phyloP scores from a whole-genome alignment of 306 rosid species.

The Myrica gale region DNA sequence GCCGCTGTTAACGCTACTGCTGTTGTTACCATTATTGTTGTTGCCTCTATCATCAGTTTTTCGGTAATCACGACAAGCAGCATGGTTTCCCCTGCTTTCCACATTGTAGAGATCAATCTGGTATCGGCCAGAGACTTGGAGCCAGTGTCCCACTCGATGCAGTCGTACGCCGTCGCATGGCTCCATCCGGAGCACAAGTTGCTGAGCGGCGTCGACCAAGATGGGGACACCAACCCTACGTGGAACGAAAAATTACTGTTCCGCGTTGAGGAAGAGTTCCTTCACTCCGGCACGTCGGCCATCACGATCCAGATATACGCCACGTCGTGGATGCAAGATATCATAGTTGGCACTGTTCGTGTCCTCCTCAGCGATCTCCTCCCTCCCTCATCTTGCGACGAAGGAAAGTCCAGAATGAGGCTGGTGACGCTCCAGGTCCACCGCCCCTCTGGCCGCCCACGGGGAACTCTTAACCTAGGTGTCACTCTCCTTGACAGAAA shows the following conservation, averaged over 20 bases:
- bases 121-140: slow-evolving; percentile 62
- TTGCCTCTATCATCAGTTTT: too few species aligned
- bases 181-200: slow-evolving; percentile 54
- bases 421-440: slow-evolving; percentile 63
- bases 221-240: slow-evolving; percentile 54
- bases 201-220: slow-evolving; percentile 45
- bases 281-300: slow-evolving; percentile 34
- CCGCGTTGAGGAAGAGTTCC: slow-evolving; percentile 50
- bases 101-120: slow-evolving; percentile 63
- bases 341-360: slow-evolving; percentile 52
- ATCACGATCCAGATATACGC: slow-evolving; percentile 60
- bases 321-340: slow-evolving; percentile 48
- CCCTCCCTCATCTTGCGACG: slow-evolving; percentile 24
- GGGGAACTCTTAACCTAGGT: slow-evolving; percentile 68
- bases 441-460: slow-evolving; percentile 70
- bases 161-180: slow-evolving; percentile 76
- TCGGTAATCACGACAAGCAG: too few species aligned
- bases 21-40: too few species aligned
- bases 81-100: slow-evolving; percentile 11
- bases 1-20: too few species aligned
- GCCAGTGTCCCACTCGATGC: slow-evolving; percentile 41
- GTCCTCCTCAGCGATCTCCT: slow-evolving; percentile 47
- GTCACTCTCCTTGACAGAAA: slow-evolving; percentile 49
- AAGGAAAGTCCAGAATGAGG: slow-evolving; percentile 44
- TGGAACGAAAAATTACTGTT: slow-evolving; percentile 89